Percentiles rank a stretch among this genome's conserved stretches.
phyloP scores from a whole-genome alignment of 306 rosid species.

The Purshia tridentata region DNA sequence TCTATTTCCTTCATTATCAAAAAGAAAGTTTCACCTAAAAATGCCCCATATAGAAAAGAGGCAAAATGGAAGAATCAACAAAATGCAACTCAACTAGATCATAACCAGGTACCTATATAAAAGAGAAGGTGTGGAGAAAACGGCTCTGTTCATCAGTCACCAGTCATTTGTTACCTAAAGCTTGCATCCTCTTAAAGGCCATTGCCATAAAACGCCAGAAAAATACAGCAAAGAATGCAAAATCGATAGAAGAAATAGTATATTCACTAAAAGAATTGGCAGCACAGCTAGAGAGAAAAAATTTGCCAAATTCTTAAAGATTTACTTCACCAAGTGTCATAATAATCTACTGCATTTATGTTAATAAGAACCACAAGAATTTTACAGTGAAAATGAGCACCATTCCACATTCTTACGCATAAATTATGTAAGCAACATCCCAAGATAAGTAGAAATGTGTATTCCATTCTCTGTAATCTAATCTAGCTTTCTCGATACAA shows the following conservation, averaged over 20 bases:
- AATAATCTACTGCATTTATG: neutral
- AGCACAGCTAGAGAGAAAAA: neutral
- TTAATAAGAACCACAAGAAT: neutral
- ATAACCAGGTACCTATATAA: neutral
- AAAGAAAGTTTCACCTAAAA: conserved; percentile 12
- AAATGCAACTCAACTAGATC: neutral
- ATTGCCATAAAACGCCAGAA: neutral
- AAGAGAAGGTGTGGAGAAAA: neutral
- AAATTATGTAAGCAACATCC: conserved; percentile 6
- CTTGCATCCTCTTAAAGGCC: neutral
- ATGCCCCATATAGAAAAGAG: neutral
- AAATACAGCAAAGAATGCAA: neutral
- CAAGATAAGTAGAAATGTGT: conserved; percentile 14
- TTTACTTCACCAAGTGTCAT: neutral
- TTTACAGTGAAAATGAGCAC: neutral
- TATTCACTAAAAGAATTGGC: neutral
- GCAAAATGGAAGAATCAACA: neutral
- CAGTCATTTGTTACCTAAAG: neutral
- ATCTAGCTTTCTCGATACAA: conserved; percentile 38
- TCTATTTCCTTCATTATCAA: neutral
- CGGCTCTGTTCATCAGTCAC: neutral
- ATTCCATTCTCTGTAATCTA: conserved; percentile 28
- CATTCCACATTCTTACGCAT: neutral
- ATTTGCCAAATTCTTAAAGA: neutral
- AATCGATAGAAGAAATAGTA: neutral